phyloP scores from a whole-genome alignment of 1,139 yeast genomes.

The Protomyces arabidopsidicola region DNA sequence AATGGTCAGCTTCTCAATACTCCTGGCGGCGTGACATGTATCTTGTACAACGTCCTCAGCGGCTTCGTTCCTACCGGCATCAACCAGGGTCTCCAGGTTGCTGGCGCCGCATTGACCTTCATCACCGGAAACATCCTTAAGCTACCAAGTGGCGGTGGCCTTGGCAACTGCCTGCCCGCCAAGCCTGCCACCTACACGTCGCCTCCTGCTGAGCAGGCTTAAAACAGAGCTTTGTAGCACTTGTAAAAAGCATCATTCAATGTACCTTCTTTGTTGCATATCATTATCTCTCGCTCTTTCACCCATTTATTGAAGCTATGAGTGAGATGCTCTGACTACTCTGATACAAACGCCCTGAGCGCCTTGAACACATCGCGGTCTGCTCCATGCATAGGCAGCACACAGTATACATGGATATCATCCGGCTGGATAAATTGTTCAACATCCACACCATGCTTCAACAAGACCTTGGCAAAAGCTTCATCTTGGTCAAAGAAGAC shows the following conservation, averaged over 20 bases:
- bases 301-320: background rate
- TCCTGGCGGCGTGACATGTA: slow-evolving; percentile 6
- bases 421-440: background rate
- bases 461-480: background rate
- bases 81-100: background rate
- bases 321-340: background rate
- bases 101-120: background rate
- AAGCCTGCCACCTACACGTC: background rate
- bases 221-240: background rate
- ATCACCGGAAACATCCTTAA: background rate
- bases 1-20: background rate
- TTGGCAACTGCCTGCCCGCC: background rate
- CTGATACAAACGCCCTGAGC: background rate
- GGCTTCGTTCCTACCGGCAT: slow-evolving; percentile 16
- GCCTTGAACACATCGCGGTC: background rate
- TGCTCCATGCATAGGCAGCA: background rate
- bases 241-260: background rate
- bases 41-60: slow-evolving; percentile 2
- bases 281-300: background rate
- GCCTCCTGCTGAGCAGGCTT: background rate
- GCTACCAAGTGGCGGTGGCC: background rate
- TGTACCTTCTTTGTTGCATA: background rate
- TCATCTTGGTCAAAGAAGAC: background rate
- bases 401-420: background rate
- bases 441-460: background rate